Percentiles rank a stretch among this genome's conserved stretches.
phyloP scores from a whole-genome alignment of 2,329 filamentous ascomycete genomes.

The Mollisiaceae sp. region DNA sequence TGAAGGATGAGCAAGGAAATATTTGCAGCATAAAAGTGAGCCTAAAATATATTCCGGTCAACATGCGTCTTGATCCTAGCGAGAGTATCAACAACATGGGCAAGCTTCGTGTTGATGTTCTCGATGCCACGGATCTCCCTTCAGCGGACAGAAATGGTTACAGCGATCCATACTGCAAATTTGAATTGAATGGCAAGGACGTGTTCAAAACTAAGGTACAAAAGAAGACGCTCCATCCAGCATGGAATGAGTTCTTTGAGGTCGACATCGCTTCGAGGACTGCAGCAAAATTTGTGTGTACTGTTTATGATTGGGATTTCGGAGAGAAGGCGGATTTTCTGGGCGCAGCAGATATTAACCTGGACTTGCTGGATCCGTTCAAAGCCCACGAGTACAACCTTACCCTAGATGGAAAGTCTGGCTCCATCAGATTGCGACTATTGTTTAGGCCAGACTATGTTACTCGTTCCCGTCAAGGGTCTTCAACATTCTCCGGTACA shows the following conservation, averaged over 20 bases:
- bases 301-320: conserved; percentile 96
- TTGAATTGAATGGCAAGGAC: conserved; percentile 85
- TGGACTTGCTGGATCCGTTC: conserved; percentile 86
- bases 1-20: conserved; percentile 79
- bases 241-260: conserved; percentile 97
- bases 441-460: conserved; percentile 95
- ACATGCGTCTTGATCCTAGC: conserved; percentile 91
- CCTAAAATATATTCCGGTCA: conserved; percentile 91
- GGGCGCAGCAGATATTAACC: conserved; percentile 76
- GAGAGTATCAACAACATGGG: conserved; percentile 99
- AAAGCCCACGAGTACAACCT: conserved; percentile 75
- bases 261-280: conserved; percentile 81
- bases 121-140: conserved; percentile 87
- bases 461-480: conserved; percentile 83
- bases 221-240: conserved; percentile 94
- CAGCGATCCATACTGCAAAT: conserved; percentile 97
- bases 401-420: conserved; percentile 86
- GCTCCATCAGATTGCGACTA: conserved; percentile 79
- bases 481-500: conserved; percentile 89
- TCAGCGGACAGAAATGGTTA: conserved; percentile 94
- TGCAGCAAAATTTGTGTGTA: conserved; percentile 79
- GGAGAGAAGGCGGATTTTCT: conserved; percentile 92
- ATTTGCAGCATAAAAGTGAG: conserved; percentile 85
- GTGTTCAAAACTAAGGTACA: conserved; percentile 94
- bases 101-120: conserved; percentile 87